These are phyloP conservation scores for Xylariaceae sp. DNA, from an alignment of 2,329 filamentous ascomycete species.

Conservation along the genomic window DNA sequence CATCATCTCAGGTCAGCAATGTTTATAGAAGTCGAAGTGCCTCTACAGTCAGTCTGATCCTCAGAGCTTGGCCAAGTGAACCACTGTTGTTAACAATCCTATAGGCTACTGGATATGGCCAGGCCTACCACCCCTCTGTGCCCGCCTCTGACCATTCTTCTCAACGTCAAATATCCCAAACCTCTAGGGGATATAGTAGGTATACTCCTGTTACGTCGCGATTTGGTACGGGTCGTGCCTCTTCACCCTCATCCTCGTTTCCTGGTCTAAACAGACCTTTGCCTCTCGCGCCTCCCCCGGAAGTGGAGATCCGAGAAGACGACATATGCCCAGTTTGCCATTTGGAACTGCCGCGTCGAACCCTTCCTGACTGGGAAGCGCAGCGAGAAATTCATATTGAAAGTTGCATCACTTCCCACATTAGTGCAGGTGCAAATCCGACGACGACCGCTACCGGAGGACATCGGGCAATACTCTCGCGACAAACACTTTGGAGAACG, in stretches of 20 bases:
- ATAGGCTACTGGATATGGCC: slow-evolving; percentile 26
- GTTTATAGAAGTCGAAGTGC: slow-evolving; percentile 40
- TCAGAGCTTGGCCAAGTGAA: background rate
- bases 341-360: slow-evolving; percentile 57
- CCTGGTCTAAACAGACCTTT: slow-evolving; percentile 32
- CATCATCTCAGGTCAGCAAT: slow-evolving; percentile 13
- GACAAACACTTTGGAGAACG: slow-evolving; percentile 41
- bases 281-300: slow-evolving; percentile 31
- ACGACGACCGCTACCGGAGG: slow-evolving; percentile 21
- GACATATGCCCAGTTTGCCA: slow-evolving; percentile 78
- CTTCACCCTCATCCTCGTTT: slow-evolving; percentile 35
- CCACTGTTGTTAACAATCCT: slow-evolving; percentile 5
- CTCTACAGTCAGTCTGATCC: slow-evolving; percentile 42
- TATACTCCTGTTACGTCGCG: background rate
- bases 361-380: slow-evolving; percentile 47
- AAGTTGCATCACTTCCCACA: slow-evolving; percentile 51
- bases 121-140: slow-evolving; percentile 10
- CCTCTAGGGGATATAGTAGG: background rate
- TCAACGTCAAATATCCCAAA: background rate
- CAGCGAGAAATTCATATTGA: slow-evolving; percentile 55
- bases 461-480: slow-evolving; percentile 27
- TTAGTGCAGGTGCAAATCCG: slow-evolving; percentile 40
- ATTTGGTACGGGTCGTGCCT: slow-evolving; percentile 13
- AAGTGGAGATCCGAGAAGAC: slow-evolving; percentile 57
- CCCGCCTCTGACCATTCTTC: slow-evolving; percentile 5